Conservation (phyloP, 257 asterid genomes). For the Cruciata laevipes region DNA sequence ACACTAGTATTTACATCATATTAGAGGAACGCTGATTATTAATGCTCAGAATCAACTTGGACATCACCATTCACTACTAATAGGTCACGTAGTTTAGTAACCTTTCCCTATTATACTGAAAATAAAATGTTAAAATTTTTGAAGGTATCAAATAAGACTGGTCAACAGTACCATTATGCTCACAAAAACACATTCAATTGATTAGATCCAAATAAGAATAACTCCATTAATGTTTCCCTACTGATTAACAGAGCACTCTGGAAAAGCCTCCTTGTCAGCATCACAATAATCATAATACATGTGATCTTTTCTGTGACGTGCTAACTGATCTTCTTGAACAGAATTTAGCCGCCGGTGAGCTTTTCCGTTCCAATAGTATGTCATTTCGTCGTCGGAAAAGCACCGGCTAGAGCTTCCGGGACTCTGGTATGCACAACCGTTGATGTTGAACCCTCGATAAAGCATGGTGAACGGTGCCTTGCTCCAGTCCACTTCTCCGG, state of each 20-base stretch:
- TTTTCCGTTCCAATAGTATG: slow-evolving; percentile 19
- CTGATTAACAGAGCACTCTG: slow-evolving; percentile 12
- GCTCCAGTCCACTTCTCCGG: slow-evolving; percentile 1
- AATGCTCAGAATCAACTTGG: too few species aligned
- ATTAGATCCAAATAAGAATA: too few species aligned
- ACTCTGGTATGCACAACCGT: slow-evolving; percentile 3
- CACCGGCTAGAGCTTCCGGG: background rate
- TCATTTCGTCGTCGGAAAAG: background rate
- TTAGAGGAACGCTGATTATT: too few species aligned
- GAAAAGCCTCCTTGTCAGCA: background rate
- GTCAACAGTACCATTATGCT: too few species aligned
- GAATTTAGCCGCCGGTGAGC: slow-evolving; percentile 6
- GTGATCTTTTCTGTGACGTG: background rate
- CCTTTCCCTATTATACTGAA: too few species aligned
- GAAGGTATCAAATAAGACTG: too few species aligned
- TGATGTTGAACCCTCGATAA: background rate
- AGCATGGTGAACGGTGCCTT: background rate
- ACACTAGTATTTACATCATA: too few species aligned
- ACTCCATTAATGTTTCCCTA: background rate
- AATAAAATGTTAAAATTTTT: too few species aligned
- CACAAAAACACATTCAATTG: too few species aligned
- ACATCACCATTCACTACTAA: too few species aligned
- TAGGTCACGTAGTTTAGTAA: too few species aligned
- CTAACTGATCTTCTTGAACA: background rate
- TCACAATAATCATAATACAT: slow-evolving; percentile 11